Conservation (phyloP, 768 basidiomycete genomes). For the Trichaptum fuscoviolaceum region DNA sequence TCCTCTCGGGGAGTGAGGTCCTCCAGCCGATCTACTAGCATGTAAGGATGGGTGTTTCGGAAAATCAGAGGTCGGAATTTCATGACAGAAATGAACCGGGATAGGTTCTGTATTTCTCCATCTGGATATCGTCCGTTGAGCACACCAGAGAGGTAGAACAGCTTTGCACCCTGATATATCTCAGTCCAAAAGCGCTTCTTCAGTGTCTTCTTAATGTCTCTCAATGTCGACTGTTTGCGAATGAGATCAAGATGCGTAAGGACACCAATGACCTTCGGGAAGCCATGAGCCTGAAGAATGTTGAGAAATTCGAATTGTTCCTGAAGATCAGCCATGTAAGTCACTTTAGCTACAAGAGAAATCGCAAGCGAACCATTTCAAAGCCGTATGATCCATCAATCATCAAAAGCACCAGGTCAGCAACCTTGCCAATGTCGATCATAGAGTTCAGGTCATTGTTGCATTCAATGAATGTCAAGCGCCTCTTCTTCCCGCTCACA, state of each 20-base stretch:
- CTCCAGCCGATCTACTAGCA: conserved; percentile 91
- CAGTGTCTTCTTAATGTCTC: conserved; percentile 85
- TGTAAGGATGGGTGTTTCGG: conserved; percentile 91
- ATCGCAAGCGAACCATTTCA: conserved; percentile 76
- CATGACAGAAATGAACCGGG: conserved; percentile 95
- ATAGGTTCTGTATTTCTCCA: conserved; percentile 91
- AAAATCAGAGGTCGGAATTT: conserved; percentile 98
- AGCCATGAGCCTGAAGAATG: conserved; percentile 93
- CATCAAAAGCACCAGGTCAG: conserved; percentile 94
- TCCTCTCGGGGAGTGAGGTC: conserved; percentile 89
- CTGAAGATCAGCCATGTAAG: conserved; percentile 33
- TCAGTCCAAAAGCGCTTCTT: conserved; percentile 99
- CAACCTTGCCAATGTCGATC: conserved; percentile 97
- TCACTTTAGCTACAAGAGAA: background rate
- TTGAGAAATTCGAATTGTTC: conserved; percentile 99
- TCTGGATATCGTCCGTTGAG: conserved; percentile 98
- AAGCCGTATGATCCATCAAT: conserved; percentile 97
- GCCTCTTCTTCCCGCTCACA: conserved; percentile 85
- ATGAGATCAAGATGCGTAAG: conserved; percentile 96
- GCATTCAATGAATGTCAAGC: conserved; percentile 96
- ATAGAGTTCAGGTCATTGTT: conserved; percentile 97
- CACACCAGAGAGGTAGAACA: conserved; percentile 96
- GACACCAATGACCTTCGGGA: conserved; percentile 96
- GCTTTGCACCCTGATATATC: conserved; percentile 97
- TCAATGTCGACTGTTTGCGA: conserved; percentile 82